Evolutionary conservation across 139 green algal species (phyloP).

Genomic region (Chlorella vulgaris): DNA sequence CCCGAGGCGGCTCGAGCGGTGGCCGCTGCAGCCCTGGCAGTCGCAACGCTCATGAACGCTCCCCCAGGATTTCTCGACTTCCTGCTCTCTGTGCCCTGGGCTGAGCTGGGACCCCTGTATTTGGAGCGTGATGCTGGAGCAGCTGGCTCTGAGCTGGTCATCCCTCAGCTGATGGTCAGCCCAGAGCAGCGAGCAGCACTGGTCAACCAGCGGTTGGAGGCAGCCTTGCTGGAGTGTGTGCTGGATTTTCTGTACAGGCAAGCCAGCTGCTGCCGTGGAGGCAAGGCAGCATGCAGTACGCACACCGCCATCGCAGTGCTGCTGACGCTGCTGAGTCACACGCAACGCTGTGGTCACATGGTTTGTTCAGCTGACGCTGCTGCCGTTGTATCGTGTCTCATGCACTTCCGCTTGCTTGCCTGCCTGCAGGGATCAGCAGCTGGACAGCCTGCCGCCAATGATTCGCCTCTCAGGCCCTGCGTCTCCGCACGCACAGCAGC

Average conservation of each 20-base stretch:
- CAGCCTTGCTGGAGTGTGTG: constrained; percentile 52
- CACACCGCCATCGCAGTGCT: background rate
- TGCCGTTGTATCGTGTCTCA: too few relatives aligned
- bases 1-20: constrained; percentile 4
- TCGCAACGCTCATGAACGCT: constrained; percentile 66
- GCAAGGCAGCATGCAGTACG: background rate
- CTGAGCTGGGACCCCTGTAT: constrained; percentile 56
- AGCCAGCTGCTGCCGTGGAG: too few relatives aligned
- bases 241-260: constrained; percentile 72
- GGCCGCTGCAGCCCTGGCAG: constrained; percentile 30
- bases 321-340: background rate
- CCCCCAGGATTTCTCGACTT: constrained; percentile 80
- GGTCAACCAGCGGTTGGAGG: constrained; percentile 63
- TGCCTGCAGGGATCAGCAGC: constrained; percentile 42
- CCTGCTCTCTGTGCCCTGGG: constrained; percentile 78
- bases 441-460: constrained; percentile 59
- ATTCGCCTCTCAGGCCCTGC: constrained; percentile 28
- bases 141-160: background rate
- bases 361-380: too few relatives aligned
- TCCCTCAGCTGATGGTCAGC: constrained; percentile 17
- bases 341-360: too few relatives aligned
- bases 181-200: constrained; percentile 48
- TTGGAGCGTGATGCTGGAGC: background rate
- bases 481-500: background rate
- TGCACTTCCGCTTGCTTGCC: too few relatives aligned